Percentiles rank a stretch among this genome's conserved stretches.
Conservation (phyloP, 2,329 filamentous ascomycete species). For the Penicillium sp. region DNA sequence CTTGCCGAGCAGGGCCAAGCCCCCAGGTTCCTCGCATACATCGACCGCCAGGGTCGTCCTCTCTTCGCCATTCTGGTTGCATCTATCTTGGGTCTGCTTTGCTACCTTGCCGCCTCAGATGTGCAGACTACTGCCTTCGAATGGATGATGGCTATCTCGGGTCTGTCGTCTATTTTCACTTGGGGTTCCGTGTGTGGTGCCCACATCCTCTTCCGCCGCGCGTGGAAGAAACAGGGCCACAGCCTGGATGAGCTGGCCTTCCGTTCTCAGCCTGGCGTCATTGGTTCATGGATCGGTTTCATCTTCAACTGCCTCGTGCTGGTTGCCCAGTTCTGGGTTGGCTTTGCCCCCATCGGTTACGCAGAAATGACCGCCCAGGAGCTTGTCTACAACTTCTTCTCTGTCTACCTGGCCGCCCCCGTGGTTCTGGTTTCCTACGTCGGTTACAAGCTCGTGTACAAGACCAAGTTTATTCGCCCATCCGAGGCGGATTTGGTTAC, state of each 20-base stretch:
- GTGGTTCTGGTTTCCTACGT: slow-evolving; percentile 63
- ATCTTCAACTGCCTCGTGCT: slow-evolving; percentile 73
- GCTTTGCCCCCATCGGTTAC: slow-evolving; percentile 70
- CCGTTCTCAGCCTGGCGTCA: slow-evolving; percentile 71
- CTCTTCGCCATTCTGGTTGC: slow-evolving; percentile 69
- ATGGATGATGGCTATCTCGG: slow-evolving; percentile 77
- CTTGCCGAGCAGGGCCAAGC: slow-evolving; percentile 85
- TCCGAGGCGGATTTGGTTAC: slow-evolving; percentile 84
- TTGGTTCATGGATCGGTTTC: slow-evolving; percentile 78
- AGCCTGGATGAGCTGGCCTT: slow-evolving; percentile 77
- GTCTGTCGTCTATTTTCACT: slow-evolving; percentile 70
- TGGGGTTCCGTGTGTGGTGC: slow-evolving; percentile 84
- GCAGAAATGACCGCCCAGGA: slow-evolving; percentile 42
- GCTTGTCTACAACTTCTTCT: slow-evolving; percentile 67
- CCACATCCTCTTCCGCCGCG: slow-evolving; percentile 84
- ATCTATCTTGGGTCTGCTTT: slow-evolving; percentile 67
- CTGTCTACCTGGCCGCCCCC: slow-evolving; percentile 55
- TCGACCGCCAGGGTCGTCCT: slow-evolving; percentile 78
- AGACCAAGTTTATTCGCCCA: slow-evolving; percentile 64
- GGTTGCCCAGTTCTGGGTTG: slow-evolving; percentile 83
- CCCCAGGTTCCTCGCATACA: slow-evolving; percentile 72
- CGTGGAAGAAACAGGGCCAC: slow-evolving; percentile 70
- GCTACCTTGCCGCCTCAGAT: slow-evolving; percentile 68
- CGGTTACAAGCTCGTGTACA: slow-evolving; percentile 71
- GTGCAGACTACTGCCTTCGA: slow-evolving; percentile 64